A percentile compares a stretch with the other conserved stretches of the same genome.
These are phyloP conservation scores for Paraurostyla sp. DNA, from an alignment of 73 alveolate genomes.

Conservation along the genomic window DNA sequence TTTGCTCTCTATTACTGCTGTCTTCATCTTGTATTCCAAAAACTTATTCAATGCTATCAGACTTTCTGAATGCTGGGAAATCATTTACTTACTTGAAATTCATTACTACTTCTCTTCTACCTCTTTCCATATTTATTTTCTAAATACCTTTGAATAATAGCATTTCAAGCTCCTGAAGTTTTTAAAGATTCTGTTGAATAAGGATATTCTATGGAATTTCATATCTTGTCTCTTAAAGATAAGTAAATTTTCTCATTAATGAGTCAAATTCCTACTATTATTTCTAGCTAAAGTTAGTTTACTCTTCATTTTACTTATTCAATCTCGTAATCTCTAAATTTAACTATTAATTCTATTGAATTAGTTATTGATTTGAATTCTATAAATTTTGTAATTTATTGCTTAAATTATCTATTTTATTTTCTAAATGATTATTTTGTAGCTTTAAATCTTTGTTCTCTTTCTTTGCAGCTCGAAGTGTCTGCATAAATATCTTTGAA, in stretches of 20 bases:
- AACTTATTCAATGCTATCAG: no score
- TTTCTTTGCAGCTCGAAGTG: constrained; percentile 32
- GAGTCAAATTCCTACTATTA: neutral
- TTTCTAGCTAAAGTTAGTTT: neutral
- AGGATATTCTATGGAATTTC: neutral
- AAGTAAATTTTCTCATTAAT: neutral
- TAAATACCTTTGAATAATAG: constrained; percentile 30
- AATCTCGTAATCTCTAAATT: neutral
- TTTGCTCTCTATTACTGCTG: no score
- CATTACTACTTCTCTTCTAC: constrained; percentile 21
- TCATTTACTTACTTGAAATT: neutral
- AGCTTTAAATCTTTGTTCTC: constrained; percentile 6
- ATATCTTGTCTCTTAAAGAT: neutral
- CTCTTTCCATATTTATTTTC: constrained; percentile 28
- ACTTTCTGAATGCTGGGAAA: neutral
- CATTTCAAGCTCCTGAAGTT: neutral
- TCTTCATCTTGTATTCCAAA: no score
- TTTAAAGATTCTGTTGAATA: neutral
- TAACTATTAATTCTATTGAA: neutral
- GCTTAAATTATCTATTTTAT: neutral
- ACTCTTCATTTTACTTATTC: neutral
- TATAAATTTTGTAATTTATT: neutral
- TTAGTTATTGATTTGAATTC: neutral
- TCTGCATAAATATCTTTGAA: neutral
- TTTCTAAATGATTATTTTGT: neutral